Percentiles rank a stretch among this genome's conserved stretches.
Evolutionary conservation across 2,329 filamentous ascomycete species (phyloP).

Genomic region (Xylaria sp.): DNA sequence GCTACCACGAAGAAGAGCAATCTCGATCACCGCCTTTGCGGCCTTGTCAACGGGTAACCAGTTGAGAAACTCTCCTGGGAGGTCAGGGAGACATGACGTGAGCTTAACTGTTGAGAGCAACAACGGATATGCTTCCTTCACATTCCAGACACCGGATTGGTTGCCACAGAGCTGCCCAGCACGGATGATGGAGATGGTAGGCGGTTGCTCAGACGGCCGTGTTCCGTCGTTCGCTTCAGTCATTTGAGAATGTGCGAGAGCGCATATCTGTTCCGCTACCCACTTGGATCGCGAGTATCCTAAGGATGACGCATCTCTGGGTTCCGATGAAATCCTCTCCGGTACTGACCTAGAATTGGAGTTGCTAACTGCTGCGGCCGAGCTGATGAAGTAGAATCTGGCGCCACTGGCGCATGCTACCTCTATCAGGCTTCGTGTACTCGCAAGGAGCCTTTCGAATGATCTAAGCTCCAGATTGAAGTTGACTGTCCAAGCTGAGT

Average conservation of each 20-base stretch:
- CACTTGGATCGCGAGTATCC: slow-evolving; percentile 55
- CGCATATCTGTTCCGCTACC: slow-evolving; percentile 52
- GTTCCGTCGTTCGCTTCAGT: neutral
- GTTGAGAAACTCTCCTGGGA: slow-evolving; percentile 35
- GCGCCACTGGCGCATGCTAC: slow-evolving; percentile 31
- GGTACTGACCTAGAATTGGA: slow-evolving; percentile 28
- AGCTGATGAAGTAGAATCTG: slow-evolving; percentile 27
- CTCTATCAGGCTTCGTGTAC: slow-evolving; percentile 44
- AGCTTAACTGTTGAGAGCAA: slow-evolving; percentile 39
- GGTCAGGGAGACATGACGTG: slow-evolving; percentile 36
- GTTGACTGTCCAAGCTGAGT: slow-evolving; percentile 62
- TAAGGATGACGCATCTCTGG: slow-evolving; percentile 40
- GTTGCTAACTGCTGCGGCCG: slow-evolving; percentile 21
- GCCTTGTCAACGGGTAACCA: slow-evolving; percentile 46
- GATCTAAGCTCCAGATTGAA: slow-evolving; percentile 52
- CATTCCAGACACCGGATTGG: slow-evolving; percentile 41
- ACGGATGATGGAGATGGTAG: slow-evolving; percentile 37
- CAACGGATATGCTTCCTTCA: slow-evolving; percentile 44
- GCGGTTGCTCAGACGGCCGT: slow-evolving; percentile 12
- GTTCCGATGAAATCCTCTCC: slow-evolving; percentile 38
- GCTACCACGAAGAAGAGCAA: slow-evolving; percentile 18
- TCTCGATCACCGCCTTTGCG: slow-evolving; percentile 38
- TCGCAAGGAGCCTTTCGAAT: slow-evolving; percentile 50
- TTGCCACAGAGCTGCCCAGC: slow-evolving; percentile 44
- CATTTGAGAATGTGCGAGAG: slow-evolving; percentile 31